A percentile compares a stretch with the other conserved stretches of the same genome.
Evolutionary conservation across 768 basidiomycete species (phyloP).

Genomic region (Suillus placidus): DNA sequence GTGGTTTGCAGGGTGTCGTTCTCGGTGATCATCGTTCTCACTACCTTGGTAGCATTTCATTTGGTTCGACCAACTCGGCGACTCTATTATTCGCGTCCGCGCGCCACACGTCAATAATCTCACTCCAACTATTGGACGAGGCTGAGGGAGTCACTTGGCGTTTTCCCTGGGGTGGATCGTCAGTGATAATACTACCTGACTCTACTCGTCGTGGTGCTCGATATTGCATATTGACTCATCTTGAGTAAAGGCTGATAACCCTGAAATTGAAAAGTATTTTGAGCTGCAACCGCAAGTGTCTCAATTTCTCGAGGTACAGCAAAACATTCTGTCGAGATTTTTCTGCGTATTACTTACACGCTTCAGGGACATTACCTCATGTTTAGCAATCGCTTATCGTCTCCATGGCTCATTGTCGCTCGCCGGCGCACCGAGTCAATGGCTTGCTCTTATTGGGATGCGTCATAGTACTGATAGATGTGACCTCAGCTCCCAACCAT

Average conservation of each 20-base stretch:
- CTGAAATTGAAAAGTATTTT: background rate
- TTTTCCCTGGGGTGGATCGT: background rate
- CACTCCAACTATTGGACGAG: background rate
- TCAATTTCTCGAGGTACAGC: background rate
- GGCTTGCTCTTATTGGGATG: background rate
- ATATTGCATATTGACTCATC: background rate
- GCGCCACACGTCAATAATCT: background rate
- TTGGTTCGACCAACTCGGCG: background rate
- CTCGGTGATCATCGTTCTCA: background rate
- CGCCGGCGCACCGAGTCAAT: background rate
- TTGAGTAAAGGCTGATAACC: background rate
- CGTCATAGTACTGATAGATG: slow-evolving; percentile 3
- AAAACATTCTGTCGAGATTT: background rate
- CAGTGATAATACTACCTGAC: background rate
- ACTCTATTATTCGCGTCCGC: background rate
- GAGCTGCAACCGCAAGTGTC: background rate
- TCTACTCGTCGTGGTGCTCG: background rate
- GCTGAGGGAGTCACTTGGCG: background rate
- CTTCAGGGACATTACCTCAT: slow-evolving; percentile 3
- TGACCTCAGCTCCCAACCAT: slow-evolving; percentile 1
- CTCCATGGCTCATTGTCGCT: slow-evolving; percentile 1
- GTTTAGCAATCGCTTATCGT: slow-evolving; percentile 1
- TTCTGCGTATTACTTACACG: background rate
- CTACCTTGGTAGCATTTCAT: background rate
- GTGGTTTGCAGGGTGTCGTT: background rate